Evolutionary conservation across 768 basidiomycete genomes (phyloP).

Genomic region (Glaciozyma antarctica): DNA sequence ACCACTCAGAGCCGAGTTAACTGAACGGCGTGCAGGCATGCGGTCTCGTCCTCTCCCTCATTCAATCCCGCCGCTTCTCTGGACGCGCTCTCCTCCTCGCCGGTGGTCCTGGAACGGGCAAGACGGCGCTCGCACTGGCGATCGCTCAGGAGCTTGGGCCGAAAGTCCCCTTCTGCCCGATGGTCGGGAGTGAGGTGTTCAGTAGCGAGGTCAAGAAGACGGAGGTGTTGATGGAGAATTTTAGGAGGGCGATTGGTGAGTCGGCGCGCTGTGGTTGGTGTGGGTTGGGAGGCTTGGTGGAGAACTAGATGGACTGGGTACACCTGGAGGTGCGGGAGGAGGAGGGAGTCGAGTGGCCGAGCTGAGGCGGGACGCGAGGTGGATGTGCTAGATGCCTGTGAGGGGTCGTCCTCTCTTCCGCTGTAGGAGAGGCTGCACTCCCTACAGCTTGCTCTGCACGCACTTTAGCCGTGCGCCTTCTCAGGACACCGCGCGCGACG

Average conservation of each 20-base stretch:
- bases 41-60: constrained; percentile 76
- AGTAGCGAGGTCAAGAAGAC: constrained; percentile 98
- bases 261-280: background rate
- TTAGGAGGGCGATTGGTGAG: constrained; percentile 85
- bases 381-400: background rate
- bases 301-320: background rate
- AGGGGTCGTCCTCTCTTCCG: background rate
- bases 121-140: constrained; percentile 93
- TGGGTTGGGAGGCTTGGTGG: background rate
- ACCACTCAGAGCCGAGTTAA: background rate
- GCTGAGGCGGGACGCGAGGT: background rate
- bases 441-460: too few relatives aligned
- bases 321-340: background rate
- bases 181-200: constrained; percentile 97
- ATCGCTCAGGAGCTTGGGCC: constrained; percentile 86
- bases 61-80: constrained; percentile 85
- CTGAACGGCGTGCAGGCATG: constrained; percentile 55
- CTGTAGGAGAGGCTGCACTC: background rate
- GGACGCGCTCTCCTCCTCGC: constrained; percentile 85
- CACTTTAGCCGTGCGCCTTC: too few relatives aligned
- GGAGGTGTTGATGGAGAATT: constrained; percentile 88
- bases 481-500: too few relatives aligned
- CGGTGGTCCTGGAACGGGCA: constrained; percentile 94
- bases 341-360: background rate
- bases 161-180: constrained; percentile 95